Evolutionary conservation across 176 grass and related monocot species (phyloP).

Genomic region (Microstegium vimineum): DNA sequence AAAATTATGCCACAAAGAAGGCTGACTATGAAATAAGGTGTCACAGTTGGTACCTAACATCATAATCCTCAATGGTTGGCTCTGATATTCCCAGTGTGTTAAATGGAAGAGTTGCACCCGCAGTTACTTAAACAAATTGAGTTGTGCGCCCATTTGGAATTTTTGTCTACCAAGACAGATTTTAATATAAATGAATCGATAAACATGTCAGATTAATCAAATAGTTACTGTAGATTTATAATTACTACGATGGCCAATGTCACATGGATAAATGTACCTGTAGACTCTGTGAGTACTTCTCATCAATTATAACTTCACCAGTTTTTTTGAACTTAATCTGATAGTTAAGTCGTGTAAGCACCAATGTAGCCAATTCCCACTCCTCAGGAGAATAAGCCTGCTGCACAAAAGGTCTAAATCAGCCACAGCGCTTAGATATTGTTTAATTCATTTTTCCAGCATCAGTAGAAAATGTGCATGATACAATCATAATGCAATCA

Average conservation of each 20-base stretch:
- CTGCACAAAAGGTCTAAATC: too few species aligned
- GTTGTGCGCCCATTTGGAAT: slow-evolving; percentile 72
- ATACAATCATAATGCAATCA: too few species aligned
- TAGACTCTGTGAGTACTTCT: too few species aligned
- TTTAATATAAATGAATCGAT: slow-evolving; percentile 17
- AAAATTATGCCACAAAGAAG: not conserved
- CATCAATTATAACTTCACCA: too few species aligned
- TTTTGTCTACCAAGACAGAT: slow-evolving; percentile 55
- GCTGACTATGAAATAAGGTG: not conserved
- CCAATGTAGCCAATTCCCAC: too few species aligned
- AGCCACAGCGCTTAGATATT: too few species aligned
- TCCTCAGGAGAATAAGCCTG: too few species aligned
- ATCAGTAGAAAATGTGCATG: too few species aligned
- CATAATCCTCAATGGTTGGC: slow-evolving; percentile 33
- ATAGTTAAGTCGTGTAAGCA: too few species aligned
- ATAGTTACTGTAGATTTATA: not conserved
- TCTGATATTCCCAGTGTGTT: slow-evolving; percentile 49
- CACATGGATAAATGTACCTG: too few species aligned
- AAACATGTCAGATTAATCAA: not conserved
- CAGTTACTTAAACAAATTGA: slow-evolving; percentile 78
- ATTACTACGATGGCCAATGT: not conserved
- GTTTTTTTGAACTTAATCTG: too few species aligned
- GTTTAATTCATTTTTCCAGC: too few species aligned
- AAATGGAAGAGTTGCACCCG: slow-evolving; percentile 61
- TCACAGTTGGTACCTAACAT: slow-evolving; percentile 52